Base-by-base conservation (phyloP, 257 asterid genomes). In the Capsicum pubescens region DNA sequence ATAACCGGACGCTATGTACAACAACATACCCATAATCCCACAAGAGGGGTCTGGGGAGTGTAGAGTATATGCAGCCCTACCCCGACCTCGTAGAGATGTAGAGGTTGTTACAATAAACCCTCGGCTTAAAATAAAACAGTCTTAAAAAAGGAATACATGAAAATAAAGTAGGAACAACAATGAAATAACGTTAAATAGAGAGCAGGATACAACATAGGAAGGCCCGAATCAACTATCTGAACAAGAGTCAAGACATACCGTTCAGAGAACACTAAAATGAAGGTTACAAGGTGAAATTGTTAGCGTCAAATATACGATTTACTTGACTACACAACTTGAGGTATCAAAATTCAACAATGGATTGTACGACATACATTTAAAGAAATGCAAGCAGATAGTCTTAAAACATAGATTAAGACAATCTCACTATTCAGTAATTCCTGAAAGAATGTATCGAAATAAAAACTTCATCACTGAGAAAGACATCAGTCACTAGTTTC, bases 321-420 rank as follows among this genome's bases (percentile, higher is more conserved):
- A 11, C 50, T n/a, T 76, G 81, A 76, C 54, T 26, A 50, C 21
- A 48, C 5, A 72, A 21, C 36, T 48, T 74, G 60, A 48, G 36
- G 36, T 72, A 48, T 48, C 58, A 72, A 72, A 39, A 11, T 72
- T 48, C 80, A 76, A 52, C 63, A 48, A 50, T 50, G n/a, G 19
- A 50, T 61, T 13, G 56, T 0, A 39, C 14, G 7, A 19, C 16
- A 42, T 0, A 21, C 61, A 48, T 21, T 6, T 14, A 68, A 48
- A 46, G 80, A 52, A 72, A 54, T 2, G 42, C 80, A 72, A 72
- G n/a, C 19, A 76, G 81, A 70, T 44, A 70, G 44, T 70, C 56
- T 44, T 70, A 42, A 70, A 70, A 42, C 57, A 44, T 70, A 17
- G 36, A 21, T 76, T 52, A 4, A 21, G 5, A 13, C 52, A 76